phyloP scores from a whole-genome alignment of 169 alveolate genomes.

The Plasmodium blacklocki region DNA sequence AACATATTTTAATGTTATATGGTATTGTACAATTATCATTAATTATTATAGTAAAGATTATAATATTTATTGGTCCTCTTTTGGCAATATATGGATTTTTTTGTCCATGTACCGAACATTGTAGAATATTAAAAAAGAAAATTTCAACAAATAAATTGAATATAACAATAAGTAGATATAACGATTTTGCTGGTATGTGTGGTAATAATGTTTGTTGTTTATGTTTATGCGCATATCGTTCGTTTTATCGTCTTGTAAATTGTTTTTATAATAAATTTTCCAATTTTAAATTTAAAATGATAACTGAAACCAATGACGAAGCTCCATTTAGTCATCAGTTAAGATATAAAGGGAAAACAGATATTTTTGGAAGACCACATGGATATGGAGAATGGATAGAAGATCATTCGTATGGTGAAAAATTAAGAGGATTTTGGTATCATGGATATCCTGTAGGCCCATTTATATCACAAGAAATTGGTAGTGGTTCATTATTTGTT shows the following conservation, averaged over 20 bases:
- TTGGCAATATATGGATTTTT: slow-evolving; percentile 85
- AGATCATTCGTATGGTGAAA: slow-evolving; percentile 90
- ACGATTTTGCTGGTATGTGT: slow-evolving; percentile 85
- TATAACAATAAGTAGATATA: slow-evolving; percentile 83
- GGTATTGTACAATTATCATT: slow-evolving; percentile 80
- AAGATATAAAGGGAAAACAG: slow-evolving; percentile 89
- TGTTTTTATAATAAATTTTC: slow-evolving; percentile 62
- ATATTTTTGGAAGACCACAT: slow-evolving; percentile 89
- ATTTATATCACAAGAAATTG: slow-evolving; percentile 90
- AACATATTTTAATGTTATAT: slow-evolving; percentile 73
- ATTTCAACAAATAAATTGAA: slow-evolving; percentile 72
- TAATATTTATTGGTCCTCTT: slow-evolving; percentile 80
- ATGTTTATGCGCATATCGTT: slow-evolving; percentile 82
- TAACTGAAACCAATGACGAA: slow-evolving; percentile 41
- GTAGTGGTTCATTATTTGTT: slow-evolving; percentile 88
- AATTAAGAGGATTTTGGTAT: slow-evolving; percentile 89
- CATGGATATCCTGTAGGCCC: slow-evolving; percentile 93
- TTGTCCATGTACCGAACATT: slow-evolving; percentile 87
- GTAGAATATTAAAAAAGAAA: slow-evolving; percentile 79
- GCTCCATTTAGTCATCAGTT: slow-evolving; percentile 89
- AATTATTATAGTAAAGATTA: slow-evolving; percentile 76
- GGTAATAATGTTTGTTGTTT: slow-evolving; percentile 83
- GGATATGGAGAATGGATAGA: slow-evolving; percentile 94
- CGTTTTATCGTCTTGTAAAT: slow-evolving; percentile 78
- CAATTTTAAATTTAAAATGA: slow-evolving; percentile 43